Base-by-base conservation (phyloP, 768 basidiomycete genomes). In the Pleurotus cornucopiae region DNA sequence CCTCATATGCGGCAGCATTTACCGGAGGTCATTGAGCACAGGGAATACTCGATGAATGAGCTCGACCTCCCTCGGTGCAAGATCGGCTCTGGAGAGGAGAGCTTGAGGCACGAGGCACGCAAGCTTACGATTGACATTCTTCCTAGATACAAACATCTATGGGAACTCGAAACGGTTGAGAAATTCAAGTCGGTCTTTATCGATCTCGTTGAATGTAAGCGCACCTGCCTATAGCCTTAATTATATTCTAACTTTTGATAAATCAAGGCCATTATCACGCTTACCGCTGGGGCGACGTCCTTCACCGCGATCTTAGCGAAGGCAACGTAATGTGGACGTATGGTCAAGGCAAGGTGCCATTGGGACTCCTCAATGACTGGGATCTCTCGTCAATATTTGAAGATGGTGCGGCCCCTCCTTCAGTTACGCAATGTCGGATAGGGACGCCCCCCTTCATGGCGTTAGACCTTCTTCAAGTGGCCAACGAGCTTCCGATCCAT, bases 401-500 rank as follows among this genome's bases (percentile, higher is more conserved):
- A 11, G 11, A 14, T 13, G 54, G 23, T 25, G 59, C 58, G 3
- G 54, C 49, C 7, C 56, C 62, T 21, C 41, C 14, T n/a, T 14
- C 41, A 2, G 41, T 20, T 43, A 11, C 41, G 5, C 14, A 43
- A n/a, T 43, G 41, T 9, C 58, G 58, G 2, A 66, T 63, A 5
- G 65, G 68, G 9, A 68, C 63, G 14, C 40, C 67, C 4, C 63
- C 68, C 21, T 74, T 73, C 61, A 73, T 72, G 65, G 70, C 68
- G 1, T 11, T 67, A 1, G 64, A 67, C 6, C 56, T 73, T 16
- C 60, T 71, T 20, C 53, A 26, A 6, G 9, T 59, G 0, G 47
- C 52, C 4, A 45, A 21, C 13, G 57, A 48, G 23, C 49, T 49
- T 3, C 63, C 63, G 4, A 6, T 44, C 12, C 64, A 60, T 13